Evolutionary conservation across 1,139 yeast species (phyloP), one percentile per base, ranked within the genome.

Genomic region (Lodderomyces beijingensis): DNA sequence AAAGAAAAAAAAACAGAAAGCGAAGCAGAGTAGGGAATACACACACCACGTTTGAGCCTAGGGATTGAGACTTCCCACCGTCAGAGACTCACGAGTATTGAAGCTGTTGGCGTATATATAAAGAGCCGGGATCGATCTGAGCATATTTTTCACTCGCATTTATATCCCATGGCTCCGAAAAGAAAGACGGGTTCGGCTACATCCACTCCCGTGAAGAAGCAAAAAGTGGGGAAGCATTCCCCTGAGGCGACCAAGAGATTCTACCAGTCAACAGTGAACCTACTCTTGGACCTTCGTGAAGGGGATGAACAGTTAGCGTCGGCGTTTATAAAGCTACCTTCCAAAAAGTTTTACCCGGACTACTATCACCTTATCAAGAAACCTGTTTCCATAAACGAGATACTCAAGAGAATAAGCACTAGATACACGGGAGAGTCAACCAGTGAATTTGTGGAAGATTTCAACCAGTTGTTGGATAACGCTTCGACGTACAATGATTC

Each of bases 261-360:
- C 43, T 62, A 51, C 31, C 14, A 36, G 2, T 43, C 62, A 6
- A 55, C 64, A 1, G 35, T 65, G 23, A 43, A 46, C 16, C 42
- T 48, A 12, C 53, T 61, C 3, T 37, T 48, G 32, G 49, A 50
- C 8, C 45, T 68, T 32, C 52, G 53, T 25, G 67, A 61, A 34
- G 64, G 57, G 21, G 50, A 45, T 8, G 57, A 57, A 34, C 48
- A 45, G 32, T 49, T 77, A 21, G 68, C 70, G 13, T 66, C 66
- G 12, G 77, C 83, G 33, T 84, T 84, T 49, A 53, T 77, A 36
- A 77, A 78, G 46, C 62, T 86, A 26, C 96, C 95, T 3, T 70
- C 82, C 23, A 81, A 76, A 49, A 81, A 81, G 44, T 61, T 74
- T 25, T 87, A 84, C 44, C 95, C 96, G 0, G 93, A 85, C 49